Evolutionary conservation across 2,329 filamentous ascomycete species (phyloP).

Genomic region (Botrytis paeoniae): DNA sequence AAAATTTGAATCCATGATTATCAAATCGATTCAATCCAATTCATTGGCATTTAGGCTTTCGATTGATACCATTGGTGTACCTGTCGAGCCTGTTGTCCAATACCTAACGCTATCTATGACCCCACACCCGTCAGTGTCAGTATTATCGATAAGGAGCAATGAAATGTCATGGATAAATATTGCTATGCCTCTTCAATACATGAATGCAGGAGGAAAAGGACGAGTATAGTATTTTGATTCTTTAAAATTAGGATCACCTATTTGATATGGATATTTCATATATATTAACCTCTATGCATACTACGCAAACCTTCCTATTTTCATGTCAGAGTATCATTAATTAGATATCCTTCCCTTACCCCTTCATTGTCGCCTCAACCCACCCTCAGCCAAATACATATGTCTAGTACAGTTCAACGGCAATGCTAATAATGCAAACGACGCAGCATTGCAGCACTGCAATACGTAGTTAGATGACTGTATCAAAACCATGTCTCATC

Average conservation of each 20-base stretch:
- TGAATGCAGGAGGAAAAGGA: background rate
- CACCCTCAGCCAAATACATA: background rate
- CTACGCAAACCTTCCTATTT: background rate
- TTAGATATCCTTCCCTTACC: background rate
- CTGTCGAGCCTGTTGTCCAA: background rate
- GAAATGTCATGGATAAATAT: background rate
- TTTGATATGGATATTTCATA: background rate
- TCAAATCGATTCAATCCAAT: background rate
- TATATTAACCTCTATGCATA: background rate
- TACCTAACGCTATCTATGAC: background rate
- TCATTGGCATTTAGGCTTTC: background rate
- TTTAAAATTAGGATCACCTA: background rate
- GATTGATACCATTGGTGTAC: background rate
- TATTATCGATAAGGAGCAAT: background rate
- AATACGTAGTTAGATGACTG: conserved; percentile 3
- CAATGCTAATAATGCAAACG: background rate
- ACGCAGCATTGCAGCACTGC: conserved; percentile 8
- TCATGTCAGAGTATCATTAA: background rate
- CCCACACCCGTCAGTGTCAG: background rate
- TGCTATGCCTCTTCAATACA: background rate
- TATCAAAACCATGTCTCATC: background rate
- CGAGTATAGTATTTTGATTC: background rate
- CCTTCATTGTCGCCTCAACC: background rate
- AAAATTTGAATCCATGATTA: background rate
- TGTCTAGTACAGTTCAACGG: conserved; percentile 1